phyloP scores from a whole-genome alignment of 2,329 filamentous ascomycete species.

The Fusarium falciforme region DNA sequence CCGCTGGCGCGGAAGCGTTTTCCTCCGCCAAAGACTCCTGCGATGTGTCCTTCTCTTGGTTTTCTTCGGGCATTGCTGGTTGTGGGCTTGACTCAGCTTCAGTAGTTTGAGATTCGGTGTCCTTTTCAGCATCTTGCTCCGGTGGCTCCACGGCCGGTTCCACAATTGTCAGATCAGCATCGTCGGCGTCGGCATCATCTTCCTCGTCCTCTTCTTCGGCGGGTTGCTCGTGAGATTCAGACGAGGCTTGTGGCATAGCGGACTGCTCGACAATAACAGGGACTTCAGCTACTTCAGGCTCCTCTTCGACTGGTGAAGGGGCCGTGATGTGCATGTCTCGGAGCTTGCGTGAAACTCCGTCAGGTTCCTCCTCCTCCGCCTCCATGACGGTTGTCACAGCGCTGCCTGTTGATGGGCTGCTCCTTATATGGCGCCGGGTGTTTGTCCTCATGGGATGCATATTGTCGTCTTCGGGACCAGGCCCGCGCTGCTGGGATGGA shows the following conservation, averaged over 20 bases:
- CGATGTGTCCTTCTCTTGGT: conserved; percentile 34
- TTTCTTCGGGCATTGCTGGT: conserved; percentile 27
- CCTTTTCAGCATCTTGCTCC: conserved; percentile 32
- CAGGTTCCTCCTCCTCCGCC: conserved; percentile 78
- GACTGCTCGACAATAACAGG: conserved; percentile 56
- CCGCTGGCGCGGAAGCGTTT: not conserved
- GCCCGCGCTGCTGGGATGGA: conserved; percentile 44
- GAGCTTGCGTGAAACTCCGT: conserved; percentile 59
- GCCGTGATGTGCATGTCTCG: conserved; percentile 60
- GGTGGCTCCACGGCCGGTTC: conserved; percentile 29
- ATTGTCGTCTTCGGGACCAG: conserved; percentile 59
- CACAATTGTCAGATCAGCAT: conserved; percentile 43
- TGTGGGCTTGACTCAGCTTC: conserved; percentile 17
- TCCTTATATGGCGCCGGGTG: conserved; percentile 83
- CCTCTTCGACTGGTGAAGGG: conserved; percentile 70
- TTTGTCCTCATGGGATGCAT: conserved; percentile 71
- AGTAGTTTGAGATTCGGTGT: conserved; percentile 6
- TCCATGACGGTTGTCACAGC: conserved; percentile 86
- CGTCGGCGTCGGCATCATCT: conserved; percentile 19
- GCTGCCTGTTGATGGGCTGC: conserved; percentile 82
- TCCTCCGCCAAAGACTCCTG: conserved; percentile 8
- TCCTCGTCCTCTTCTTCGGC: conserved; percentile 23
- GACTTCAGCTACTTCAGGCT: conserved; percentile 54
- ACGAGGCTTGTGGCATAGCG: conserved; percentile 33
- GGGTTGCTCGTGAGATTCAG: not conserved